Evolutionary conservation across 1,284 basidiomycete species (phyloP).

Genomic region (Marasmius fiardii): DNA sequence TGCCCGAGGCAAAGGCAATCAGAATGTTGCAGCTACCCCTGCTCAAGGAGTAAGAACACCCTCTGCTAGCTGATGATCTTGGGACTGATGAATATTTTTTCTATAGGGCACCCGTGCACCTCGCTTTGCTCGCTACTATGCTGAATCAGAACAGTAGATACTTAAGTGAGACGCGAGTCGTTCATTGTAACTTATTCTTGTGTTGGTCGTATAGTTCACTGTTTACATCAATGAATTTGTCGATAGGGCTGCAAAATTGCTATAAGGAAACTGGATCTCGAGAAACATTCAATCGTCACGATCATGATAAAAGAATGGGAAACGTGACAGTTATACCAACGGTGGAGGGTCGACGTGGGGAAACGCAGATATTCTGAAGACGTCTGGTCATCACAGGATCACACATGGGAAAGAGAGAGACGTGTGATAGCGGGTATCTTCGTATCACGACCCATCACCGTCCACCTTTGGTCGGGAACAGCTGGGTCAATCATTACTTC

Average conservation of each 20-base stretch:
- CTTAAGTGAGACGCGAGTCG: background rate
- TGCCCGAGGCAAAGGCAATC: conserved; percentile 7
- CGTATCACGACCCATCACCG: background rate
- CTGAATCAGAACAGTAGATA: background rate
- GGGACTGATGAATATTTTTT: background rate
- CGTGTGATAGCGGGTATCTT: background rate
- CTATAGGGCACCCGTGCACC: background rate
- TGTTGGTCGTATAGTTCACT: background rate
- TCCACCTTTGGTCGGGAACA: background rate
- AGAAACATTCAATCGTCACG: no score
- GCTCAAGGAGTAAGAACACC: background rate
- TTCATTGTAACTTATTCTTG: background rate
- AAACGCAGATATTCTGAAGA: no score
- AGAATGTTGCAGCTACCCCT: no score
- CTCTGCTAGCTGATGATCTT: background rate
- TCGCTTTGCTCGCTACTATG: background rate
- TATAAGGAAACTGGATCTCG: no score
- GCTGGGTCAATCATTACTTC: no score
- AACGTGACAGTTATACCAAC: no score
- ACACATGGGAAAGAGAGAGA: no score
- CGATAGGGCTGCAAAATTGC: background rate
- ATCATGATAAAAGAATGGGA: no score
- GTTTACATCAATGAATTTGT: background rate
- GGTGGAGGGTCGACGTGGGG: no score
- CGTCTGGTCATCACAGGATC: no score